Base-by-base conservation (phyloP, 371 early-diverging fungal genomes). In the Lichtheimia corymbifera region DNA sequence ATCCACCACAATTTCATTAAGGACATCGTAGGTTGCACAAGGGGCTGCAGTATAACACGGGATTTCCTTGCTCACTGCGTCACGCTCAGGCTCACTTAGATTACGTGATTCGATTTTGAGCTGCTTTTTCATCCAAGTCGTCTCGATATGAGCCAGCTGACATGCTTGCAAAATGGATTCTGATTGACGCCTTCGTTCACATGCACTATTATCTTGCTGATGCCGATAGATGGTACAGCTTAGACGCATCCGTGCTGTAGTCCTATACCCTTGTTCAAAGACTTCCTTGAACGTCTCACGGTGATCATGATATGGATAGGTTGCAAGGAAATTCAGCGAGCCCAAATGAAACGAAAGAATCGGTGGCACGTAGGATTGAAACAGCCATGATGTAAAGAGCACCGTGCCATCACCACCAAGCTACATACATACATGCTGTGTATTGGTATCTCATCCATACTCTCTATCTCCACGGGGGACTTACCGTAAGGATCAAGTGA, bases 331-430 rank as follows among this genome's bases (percentile, higher is more conserved):
- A 5, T 97, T 96, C 47, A 97, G 73, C 41, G 94, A 90, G 3
- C 94, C 94, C 24, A 93, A 68, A 63, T 93, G 89, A 70, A 97
- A 93, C 1, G 97, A 91, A 14, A 97, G 80, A 24, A 96, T 80
- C 0, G 96, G 93, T 25, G 97, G 97, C 5, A 94, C 93, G 4
- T 85, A 76, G 11, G 70, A 74, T 71, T 97, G 95, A 73, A 97
- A 97, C 35, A 97, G 72, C 88, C 92, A 93, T 14, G 91, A 85
- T 17, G 95, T 87, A 61, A 90, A 92, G 20, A 94, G 73, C 2
- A 94, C 91, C 0, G 94, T 94, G 44, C 94, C 94, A 77, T 94
- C 94, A 22, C 94, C 94, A 51, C 94, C 94, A 50, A 93, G 83
- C 86, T 86, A 70, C 28, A 55, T 11, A 35, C 2, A 4, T 17